A percentile compares a stretch with the other conserved stretches of the same genome.
These are phyloP conservation scores for Tetradesmus lagerheimii DNA, from an alignment of 139 green algal species.

Conservation along the genomic window DNA sequence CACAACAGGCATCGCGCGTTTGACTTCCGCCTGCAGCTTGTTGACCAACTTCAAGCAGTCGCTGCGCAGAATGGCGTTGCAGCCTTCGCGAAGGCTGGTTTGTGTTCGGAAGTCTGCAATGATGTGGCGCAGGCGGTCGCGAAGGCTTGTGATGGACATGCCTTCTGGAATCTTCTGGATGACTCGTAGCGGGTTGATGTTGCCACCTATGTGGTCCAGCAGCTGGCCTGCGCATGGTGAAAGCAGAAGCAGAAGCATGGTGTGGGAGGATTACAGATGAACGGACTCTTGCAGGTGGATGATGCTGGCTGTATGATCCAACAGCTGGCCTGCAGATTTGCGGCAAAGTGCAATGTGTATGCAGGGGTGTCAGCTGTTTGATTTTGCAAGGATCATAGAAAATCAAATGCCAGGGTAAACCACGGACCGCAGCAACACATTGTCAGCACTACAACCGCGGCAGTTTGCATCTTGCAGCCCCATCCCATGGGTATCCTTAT, in stretches of 20 bases:
- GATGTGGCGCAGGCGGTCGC: constrained; percentile 86
- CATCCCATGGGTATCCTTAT: too few relatives aligned
- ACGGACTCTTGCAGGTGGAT: constrained; percentile 94
- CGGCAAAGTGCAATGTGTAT: too few relatives aligned
- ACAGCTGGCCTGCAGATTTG: constrained; percentile 80
- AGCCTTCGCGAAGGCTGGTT: constrained; percentile 87
- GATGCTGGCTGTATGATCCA: constrained; percentile 86
- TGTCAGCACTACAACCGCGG: too few relatives aligned
- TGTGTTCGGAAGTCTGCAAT: constrained; percentile 92
- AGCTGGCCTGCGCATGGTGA: constrained; percentile 82
- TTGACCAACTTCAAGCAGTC: constrained; percentile 78
- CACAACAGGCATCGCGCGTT: constrained; percentile 33
- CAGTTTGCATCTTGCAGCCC: too few relatives aligned
- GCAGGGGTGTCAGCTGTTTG: too few relatives aligned
- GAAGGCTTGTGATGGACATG: constrained; percentile 81
- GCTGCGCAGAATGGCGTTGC: constrained; percentile 88
- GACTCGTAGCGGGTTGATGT: constrained; percentile 90
- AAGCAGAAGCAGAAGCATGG: too few relatives aligned
- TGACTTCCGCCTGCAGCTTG: constrained; percentile 47
- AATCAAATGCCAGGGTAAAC: too few relatives aligned
- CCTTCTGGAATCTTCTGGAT: constrained; percentile 83
- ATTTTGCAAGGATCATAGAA: too few relatives aligned
- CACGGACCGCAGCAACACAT: too few relatives aligned
- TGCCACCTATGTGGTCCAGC: constrained; percentile 85
- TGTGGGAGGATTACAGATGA: too few relatives aligned